Evolutionary conservation across 805 yeast genomes (phyloP), one percentile per base, ranked within the genome.

Genomic region (Dipodascopsis tothii): DNA sequence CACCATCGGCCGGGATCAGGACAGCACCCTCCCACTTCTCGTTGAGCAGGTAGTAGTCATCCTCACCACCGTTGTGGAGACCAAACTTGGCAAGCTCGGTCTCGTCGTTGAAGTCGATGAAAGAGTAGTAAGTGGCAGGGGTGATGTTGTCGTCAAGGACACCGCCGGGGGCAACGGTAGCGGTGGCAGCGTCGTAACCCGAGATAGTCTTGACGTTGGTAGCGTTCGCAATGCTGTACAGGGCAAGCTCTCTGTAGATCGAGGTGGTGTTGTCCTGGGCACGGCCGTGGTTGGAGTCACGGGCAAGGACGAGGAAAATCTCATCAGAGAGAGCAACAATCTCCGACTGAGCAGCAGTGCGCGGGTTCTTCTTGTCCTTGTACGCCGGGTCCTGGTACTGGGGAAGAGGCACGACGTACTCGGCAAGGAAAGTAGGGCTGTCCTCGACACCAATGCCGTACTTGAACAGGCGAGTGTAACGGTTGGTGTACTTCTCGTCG

Each of bases 21-120:
- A 37, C 33, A 7, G 44, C 21, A n/a, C 52, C 48, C 33, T 48
- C 53, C 53, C 53, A 48, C 25, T 49, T 49, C 38, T 49, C 53
- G 40, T 49, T 49, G 21, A 49, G 35, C 33, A 49, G 21, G 19
- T 27, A 17, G 44, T 44, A 43, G 39, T 48, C 41, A 37, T 48
- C 46, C 2, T 6, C 40, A 25, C 49, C 53, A 30, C 53, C 53
- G 27, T 49, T 49, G 36, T 43, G 53, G 18, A 48, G 43, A 27
- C 53, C 53, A 27, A 49, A 49, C 35, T 41, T 37, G 35, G 33
- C 32, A 18, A 48, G 46, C 43, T 49, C 40, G 11, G 43, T 23
- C 25, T 46, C 39, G 19, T 37, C n/a, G 39, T 49, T 48, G 28
- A 43, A 37, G 41, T 49, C 45, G 3, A 49, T 40, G 48, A 49